Conservation (phyloP, 306 rosid species). For the Citrullus mucosospermus region DNA sequence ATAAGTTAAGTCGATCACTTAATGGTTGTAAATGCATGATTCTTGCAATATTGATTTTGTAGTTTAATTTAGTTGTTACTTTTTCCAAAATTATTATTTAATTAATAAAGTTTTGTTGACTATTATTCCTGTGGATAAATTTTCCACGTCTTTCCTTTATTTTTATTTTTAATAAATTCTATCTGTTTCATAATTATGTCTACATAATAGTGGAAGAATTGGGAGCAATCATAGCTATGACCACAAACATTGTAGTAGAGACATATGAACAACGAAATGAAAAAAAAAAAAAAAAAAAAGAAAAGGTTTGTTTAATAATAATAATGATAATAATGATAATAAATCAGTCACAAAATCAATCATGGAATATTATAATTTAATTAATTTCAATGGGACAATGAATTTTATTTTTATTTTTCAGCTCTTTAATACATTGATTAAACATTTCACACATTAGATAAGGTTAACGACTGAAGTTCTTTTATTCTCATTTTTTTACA, state of each 20-base stretch:
- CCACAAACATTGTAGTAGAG: neutral
- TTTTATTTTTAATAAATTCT: neutral
- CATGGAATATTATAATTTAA: neutral
- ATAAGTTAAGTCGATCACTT: neutral
- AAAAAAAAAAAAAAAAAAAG: neutral
- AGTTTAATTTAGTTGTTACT: neutral
- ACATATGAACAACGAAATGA: neutral
- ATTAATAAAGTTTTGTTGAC: neutral
- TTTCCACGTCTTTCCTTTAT: neutral
- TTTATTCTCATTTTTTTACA: neutral
- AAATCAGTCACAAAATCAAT: neutral
- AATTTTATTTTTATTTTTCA: neutral
- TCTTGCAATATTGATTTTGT: neutral
- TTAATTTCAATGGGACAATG: neutral
- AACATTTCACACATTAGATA: neutral
- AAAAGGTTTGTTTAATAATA: neutral
- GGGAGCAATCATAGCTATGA: neutral
- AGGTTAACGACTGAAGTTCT: neutral
- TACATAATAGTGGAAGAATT: neutral
- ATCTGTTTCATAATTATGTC: neutral
- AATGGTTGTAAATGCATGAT: neutral
- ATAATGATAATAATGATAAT: neutral
- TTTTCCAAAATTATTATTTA: neutral
- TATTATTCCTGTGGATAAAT: neutral
- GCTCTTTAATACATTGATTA: neutral